Percentiles rank a stretch among this genome's conserved stretches.
Evolutionary conservation across 2,329 filamentous ascomycete species (phyloP).

Genomic region (Arthrobotrys sinensis): DNA sequence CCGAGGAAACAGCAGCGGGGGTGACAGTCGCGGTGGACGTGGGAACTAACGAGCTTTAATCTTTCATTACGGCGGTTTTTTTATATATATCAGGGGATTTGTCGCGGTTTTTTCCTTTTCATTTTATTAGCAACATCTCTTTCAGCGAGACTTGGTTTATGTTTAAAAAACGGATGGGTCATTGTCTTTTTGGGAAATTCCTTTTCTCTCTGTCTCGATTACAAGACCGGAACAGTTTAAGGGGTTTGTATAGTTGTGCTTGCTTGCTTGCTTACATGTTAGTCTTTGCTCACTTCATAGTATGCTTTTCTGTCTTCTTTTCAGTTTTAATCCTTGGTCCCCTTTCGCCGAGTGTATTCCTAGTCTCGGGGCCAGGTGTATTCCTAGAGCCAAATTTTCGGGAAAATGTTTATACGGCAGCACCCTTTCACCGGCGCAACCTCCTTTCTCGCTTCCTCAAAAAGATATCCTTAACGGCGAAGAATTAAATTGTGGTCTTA

Average conservation of each 20-base stretch:
- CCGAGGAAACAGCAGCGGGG: conserved; percentile 56
- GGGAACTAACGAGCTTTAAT: conserved; percentile 28
- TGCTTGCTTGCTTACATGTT: conserved; percentile 8
- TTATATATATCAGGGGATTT: conserved; percentile 35
- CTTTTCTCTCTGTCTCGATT: conserved; percentile 34
- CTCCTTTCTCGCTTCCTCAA: conserved; percentile 25
- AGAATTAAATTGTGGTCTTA: conserved; percentile 45
- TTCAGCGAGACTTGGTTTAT: conserved; percentile 39
- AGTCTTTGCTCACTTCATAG: conserved; percentile 16
- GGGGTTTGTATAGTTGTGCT: conserved; percentile 47
- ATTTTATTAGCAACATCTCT: conserved; percentile 30
- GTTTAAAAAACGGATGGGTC: conserved; percentile 45
- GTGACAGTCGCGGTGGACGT: conserved; percentile 47
- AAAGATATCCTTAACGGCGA: conserved; percentile 33
- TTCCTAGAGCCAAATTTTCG: conserved; percentile 44
- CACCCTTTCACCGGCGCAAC: conserved; percentile 32
- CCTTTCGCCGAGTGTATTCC: conserved; percentile 43
- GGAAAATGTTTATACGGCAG: conserved; percentile 44
- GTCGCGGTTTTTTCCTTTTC: conserved; percentile 19
- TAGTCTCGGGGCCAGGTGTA: conserved; percentile 39
- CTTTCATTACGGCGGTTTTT: conserved; percentile 19
- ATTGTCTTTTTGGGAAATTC: conserved; percentile 58
- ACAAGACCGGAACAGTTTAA: conserved; percentile 29
- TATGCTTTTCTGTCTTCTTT: conserved; percentile 50
- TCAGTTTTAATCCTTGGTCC: conserved; percentile 27